A percentile compares a stretch with the other conserved stretches of the same genome.
phyloP scores from a whole-genome alignment of 805 yeast species.

The Limtongozyma cylindracea region DNA sequence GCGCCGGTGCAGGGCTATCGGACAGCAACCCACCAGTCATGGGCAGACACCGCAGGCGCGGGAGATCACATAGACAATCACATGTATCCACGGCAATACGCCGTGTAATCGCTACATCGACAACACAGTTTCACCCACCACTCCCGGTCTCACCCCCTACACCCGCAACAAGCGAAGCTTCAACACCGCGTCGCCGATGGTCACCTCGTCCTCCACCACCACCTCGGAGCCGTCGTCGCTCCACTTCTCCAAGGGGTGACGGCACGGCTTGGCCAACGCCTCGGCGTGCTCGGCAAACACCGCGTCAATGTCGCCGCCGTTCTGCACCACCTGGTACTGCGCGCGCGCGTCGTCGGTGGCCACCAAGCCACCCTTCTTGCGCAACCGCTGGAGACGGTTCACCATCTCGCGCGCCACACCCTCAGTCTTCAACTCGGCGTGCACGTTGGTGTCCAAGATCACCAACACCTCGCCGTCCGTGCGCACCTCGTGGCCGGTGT shows the following conservation, averaged over 20 bases:
- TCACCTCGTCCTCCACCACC: slow-evolving; percentile 62
- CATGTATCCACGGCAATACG: no score
- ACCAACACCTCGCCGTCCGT: slow-evolving; percentile 76
- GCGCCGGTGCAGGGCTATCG: no score
- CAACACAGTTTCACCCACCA: no score
- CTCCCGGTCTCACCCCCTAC: no score
- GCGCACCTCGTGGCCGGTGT: slow-evolving; percentile 64
- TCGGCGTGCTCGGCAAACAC: slow-evolving; percentile 41
- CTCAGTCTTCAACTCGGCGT: slow-evolving; percentile 76
- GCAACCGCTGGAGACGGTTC: slow-evolving; percentile 90
- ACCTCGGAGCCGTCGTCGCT: slow-evolving; percentile 13
- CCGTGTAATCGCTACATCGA: no score
- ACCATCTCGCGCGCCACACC: slow-evolving; percentile 92
- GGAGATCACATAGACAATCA: no score
- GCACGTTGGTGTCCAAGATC: slow-evolving; percentile 67
- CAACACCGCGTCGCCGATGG: slow-evolving; percentile 49
- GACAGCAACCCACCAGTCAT: no score
- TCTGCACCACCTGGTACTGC: slow-evolving; percentile 44
- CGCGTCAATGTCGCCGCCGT: slow-evolving; percentile 34
- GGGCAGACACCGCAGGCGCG: no score
- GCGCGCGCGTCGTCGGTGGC: slow-evolving; percentile 90
- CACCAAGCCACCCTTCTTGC: slow-evolving; percentile 87
- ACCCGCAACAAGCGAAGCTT: slow-evolving; percentile 56
- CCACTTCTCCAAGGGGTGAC: slow-evolving; percentile 27
- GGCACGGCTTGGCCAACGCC: slow-evolving; percentile 54